Evolutionary conservation across 1,284 basidiomycete genomes (phyloP), one percentile per base, ranked within the genome.

Genomic region (Moesziomyces parantarcticus): DNA sequence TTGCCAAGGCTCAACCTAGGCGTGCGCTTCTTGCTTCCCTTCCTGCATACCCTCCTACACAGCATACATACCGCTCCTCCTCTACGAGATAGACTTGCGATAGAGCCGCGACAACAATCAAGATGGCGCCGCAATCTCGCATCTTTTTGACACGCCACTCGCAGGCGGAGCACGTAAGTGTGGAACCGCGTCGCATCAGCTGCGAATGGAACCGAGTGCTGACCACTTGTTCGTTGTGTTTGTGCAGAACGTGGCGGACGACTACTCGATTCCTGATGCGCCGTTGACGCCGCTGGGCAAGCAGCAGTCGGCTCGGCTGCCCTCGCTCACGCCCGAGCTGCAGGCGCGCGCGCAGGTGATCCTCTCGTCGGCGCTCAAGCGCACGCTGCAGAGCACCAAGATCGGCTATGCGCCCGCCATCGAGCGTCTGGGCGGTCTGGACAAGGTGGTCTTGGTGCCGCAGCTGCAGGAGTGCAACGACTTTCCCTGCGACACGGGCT

Each of bases 401-500:
- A 75, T 80, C 47, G 82, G 80, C 42, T 83, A 79, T 43, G 65
- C 72, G 14, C 70, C 75, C 13, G 63, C 70, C 20, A 72, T 83
- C 39, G 62, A 77, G 54, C 73, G 80, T 16, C 68, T 82, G 2
- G 78, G 80, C n/a, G 81, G 80, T 10, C 36, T 68, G 13, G 48
- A 45, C 25, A 75, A 76, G 41, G 76, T 81, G 3, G 68, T 81
- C 11, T 25, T 75, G 32, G 69, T 83, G 25, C 82, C 82, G 14
- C 77, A 82, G 67, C 65, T 81, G 32, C 82, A 83, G 57, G 80
- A 83, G 44, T 82, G 79, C 64, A 83, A 79, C 59, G 78, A 52
- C 25, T 73, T 74, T 45, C 82, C 81, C 5, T 83, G 81, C 58
- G 82, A 83, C 56, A 83, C 81, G 5, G 82, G 82, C 29, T 83